Evolutionary conservation across 441 rosid species (phyloP), one percentile per base, ranked within the genome.

Genomic region (Bocquillonia castaneifolia): DNA sequence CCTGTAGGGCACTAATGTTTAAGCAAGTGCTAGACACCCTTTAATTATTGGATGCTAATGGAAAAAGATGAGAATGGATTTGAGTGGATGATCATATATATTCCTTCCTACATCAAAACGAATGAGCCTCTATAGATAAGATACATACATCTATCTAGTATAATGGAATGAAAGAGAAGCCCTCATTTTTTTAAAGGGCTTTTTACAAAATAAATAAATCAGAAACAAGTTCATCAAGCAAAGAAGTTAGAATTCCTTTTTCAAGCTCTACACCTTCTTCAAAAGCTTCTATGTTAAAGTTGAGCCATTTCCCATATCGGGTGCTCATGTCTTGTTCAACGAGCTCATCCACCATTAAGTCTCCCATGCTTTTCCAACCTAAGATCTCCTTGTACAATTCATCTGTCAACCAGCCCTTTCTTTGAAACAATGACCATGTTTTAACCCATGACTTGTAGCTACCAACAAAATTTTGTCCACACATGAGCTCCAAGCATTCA

Each of bases 251-350:
- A 64, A 94, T 84, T 66, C 63, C 80, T 31, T 78, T 74, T 78
- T 88, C 97, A 62, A 94, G 76, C 70, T 82, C 90, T 52, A 68
- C 60, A 53, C 91, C 89, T 51, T 76, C 93, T 76, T 92, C 91
- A 23, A 80, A 83, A 29, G 74, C 77, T 81, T 94, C 97, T 32
- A 68, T 52, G 34, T 77, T 76, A 66, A 86, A 91, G 58, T 88
- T 89, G 65, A 81, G 66, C 97, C 97, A 94, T 58, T 63, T 91
- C 51, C 96, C 97, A 62, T 70, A 28, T 66, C 14, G 31, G 29
- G 76, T 74, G 79, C 83, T 86, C 99, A 91, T 94, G 74, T 94
- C 92, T 64, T 53, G 81, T 48, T 90, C 88, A 50, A 87, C 88
- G 42, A 94, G 89, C 68, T 89, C 96, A 78, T 91, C 97, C 77